phyloP scores from a whole-genome alignment of 2,329 filamentous ascomycete species.

The Pseudohalonectria lignicola region DNA sequence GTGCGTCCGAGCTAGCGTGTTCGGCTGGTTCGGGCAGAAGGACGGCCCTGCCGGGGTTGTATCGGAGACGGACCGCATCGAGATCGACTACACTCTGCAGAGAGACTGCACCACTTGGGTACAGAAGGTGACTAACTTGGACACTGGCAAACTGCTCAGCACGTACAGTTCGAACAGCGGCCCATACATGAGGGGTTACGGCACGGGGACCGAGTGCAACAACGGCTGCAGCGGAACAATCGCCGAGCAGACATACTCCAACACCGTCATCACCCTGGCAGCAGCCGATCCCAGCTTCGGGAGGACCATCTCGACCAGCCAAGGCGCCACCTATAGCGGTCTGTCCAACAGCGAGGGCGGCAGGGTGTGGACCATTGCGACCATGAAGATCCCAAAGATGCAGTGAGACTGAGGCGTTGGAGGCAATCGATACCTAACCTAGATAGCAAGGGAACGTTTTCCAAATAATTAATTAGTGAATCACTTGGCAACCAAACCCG shows the following conservation, averaged over 20 bases:
- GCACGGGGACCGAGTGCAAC: conserved; percentile 29
- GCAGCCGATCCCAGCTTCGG: conserved; percentile 18
- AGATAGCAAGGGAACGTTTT: too few species aligned
- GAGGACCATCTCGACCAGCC: conserved; percentile 13
- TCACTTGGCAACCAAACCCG: too few species aligned
- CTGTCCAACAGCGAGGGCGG: conserved; percentile 20
- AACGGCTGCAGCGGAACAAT: conserved; percentile 24
- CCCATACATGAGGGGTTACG: conserved; percentile 23
- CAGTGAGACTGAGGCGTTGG: too few species aligned
- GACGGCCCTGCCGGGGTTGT: conserved; percentile 10
- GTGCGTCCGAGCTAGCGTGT: conserved; percentile 26
- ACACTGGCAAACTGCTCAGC: conserved; percentile 19
- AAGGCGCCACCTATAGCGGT: conserved; percentile 21
- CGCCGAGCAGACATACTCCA: conserved; percentile 23
- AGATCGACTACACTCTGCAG: conserved; percentile 14
- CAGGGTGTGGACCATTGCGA: conserved; percentile 23
- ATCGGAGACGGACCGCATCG: conserved; percentile 1
- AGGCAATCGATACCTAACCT: too few species aligned
- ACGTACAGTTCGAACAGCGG: conserved; percentile 21
- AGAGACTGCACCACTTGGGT: conserved; percentile 12
- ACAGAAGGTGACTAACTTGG: conserved; percentile 21
- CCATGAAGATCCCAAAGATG: conserved; percentile 19
- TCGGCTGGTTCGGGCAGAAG: conserved; percentile 28
- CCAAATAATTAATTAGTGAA: too few species aligned
- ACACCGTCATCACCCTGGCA: conserved; percentile 25